A percentile compares a stretch with the other conserved stretches of the same genome.
phyloP scores from a whole-genome alignment of 73 alveolate genomes.

The Tetrahymena thermophila region DNA sequence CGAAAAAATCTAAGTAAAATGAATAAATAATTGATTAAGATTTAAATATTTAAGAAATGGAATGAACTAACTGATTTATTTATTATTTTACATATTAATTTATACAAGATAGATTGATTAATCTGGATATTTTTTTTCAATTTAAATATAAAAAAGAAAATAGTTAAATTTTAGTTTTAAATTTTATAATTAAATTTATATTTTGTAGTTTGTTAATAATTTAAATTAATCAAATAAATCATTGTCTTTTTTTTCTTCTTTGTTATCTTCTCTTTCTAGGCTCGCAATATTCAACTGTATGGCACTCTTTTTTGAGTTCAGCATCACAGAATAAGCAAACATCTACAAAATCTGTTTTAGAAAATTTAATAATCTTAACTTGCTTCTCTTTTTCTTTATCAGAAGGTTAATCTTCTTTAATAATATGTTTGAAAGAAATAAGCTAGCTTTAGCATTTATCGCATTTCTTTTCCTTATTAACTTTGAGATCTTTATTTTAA shows the following conservation, averaged over 20 bases:
- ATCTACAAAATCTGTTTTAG: neutral
- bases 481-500: neutral
- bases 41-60: too few species aligned
- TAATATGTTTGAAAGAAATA: neutral
- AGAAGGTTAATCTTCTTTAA: neutral
- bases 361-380: neutral
- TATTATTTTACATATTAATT: too few species aligned
- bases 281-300: neutral
- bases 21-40: neutral
- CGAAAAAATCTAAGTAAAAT: neutral
- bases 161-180: too few species aligned
- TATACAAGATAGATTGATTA: too few species aligned
- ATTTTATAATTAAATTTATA: too few species aligned
- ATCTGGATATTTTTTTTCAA: too few species aligned
- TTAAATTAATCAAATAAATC: neutral
- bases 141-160: too few species aligned
- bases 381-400: neutral
- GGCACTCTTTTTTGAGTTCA: constrained; percentile 6
- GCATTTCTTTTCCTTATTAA: neutral
- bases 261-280: neutral
- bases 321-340: constrained; percentile 33
- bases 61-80: neutral
- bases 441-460: neutral
- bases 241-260: neutral
- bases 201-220: neutral